Conservation (phyloP, 495 filamentous ascomycete species). For the Aspergillus ellipticus region DNA sequence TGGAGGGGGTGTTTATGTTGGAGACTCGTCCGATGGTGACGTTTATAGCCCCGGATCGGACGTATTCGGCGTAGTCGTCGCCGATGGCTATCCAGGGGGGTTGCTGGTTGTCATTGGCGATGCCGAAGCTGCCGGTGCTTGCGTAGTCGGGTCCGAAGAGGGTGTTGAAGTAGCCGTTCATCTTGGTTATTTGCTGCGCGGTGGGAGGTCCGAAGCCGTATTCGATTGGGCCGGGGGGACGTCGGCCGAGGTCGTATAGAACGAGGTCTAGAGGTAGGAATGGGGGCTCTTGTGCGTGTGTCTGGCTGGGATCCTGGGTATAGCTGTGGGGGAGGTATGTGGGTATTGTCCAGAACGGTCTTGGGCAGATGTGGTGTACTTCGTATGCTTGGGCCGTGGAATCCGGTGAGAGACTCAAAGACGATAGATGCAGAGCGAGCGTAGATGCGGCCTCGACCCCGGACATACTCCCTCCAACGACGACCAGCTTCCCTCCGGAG, state of each 20-base stretch:
- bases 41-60: constrained; percentile 59
- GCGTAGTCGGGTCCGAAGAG: constrained; percentile 62
- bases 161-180: constrained; percentile 51
- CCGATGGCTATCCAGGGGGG: constrained; percentile 61
- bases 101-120: constrained; percentile 25
- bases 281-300: constrained; percentile 29
- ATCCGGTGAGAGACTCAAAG: constrained; percentile 34
- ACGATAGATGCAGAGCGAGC: constrained; percentile 66
- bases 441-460: constrained; percentile 72
- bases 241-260: constrained; percentile 65
- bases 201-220: constrained; percentile 58
- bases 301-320: constrained; percentile 1
- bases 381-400: constrained; percentile 35
- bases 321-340: constrained; percentile 50
- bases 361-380: constrained; percentile 64
- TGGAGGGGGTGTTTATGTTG: constrained; percentile 18
- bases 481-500: constrained; percentile 58
- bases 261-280: constrained; percentile 76
- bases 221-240: constrained; percentile 52
- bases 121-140: constrained; percentile 19
- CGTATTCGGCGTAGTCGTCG: constrained; percentile 68
- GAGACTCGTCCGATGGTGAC: constrained; percentile 30
- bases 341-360: constrained; percentile 72
- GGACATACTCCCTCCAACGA: constrained; percentile 82
- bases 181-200: constrained; percentile 45